Base-by-base conservation (phyloP, 2,329 filamentous ascomycete genomes). In the Parafenestella ontariensis region DNA sequence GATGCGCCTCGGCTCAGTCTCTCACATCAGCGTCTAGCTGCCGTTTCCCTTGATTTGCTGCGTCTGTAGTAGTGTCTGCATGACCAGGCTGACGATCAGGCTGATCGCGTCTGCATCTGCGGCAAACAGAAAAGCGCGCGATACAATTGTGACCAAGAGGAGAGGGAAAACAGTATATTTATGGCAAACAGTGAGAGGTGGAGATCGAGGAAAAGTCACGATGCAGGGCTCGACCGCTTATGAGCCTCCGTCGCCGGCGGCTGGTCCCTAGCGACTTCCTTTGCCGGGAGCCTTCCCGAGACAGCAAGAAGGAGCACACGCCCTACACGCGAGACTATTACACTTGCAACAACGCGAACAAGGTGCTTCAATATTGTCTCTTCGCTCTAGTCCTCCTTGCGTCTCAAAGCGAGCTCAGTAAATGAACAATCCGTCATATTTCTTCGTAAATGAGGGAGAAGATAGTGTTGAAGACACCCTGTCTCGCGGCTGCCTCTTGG, bases 1-100 rank as follows among this genome's bases (percentile, higher is more conserved):
- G n/a, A n/a, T n/a, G 26, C 11, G 44, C 31, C 42, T 36, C 42
- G 26, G n/a, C 34, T 46, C 49, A 52, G 49, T 43, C 49, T 52
- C 23, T 20, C 24, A 17, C 49, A 41, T 52, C 42, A 46, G 43
- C 49, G 34, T 18, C 20, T 34, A n/a, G 34, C 21, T 40, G 40
- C 29, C 26, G 20, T 29, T 26, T 24, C 33, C 41, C 41, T 41
- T 40, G 36, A 23, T 33, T 42, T 34, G 26, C 36, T 52, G 28
- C 23, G 11, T 36, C 26, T 34, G 18, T 28, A 34, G 42, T 34
- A 23, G 24, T n/a, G 21, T 26, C 40, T 26, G 28, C 36, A 24
- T 46, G 3, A 20, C 21, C 15, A 39, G 5, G 42, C 49, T 57
- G 26, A 46, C 24, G 42, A 23, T 29, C 33, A 50, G 24, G 18